These are phyloP conservation scores for Plasmodium relictum DNA, from an alignment of 169 alveolate genomes.

Conservation along the genomic window DNA sequence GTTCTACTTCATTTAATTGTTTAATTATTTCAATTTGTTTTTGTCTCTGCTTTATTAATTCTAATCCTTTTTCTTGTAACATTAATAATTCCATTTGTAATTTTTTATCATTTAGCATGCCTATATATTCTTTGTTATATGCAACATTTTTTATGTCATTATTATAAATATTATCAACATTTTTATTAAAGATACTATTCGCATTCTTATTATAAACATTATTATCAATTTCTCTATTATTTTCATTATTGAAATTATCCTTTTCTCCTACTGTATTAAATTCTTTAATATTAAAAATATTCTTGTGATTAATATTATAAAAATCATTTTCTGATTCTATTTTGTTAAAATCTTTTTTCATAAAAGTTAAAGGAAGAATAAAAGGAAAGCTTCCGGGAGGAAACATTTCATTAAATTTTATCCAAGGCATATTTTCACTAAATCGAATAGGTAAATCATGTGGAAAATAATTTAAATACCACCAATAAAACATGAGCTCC, in stretches of 20 bases:
- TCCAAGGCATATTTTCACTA: constrained; percentile 85
- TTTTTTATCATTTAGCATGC: not conserved
- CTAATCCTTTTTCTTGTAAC: not conserved
- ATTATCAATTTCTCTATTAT: not conserved
- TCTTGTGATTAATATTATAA: not conserved
- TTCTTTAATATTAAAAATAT: not conserved
- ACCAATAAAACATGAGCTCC: constrained; percentile 86
- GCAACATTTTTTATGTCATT: not conserved
- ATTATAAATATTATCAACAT: constrained; percentile 7
- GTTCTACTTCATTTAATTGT: constrained; percentile 1
- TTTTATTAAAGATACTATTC: not conserved
- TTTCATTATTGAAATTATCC: not conserved
- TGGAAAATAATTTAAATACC: constrained; percentile 83
- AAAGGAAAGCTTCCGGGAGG: constrained; percentile 81
- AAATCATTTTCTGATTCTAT: not conserved
- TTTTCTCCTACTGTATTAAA: constrained; percentile 10
- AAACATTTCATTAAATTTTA: constrained; percentile 82
- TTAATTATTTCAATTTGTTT: constrained; percentile 3
- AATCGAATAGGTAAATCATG: constrained; percentile 82
- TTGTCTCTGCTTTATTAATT: constrained; percentile 1
- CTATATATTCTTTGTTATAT: not conserved
- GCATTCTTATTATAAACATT: not conserved
- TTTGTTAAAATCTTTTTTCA: constrained; percentile 13
- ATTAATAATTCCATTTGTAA: not conserved
- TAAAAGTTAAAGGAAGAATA: constrained; percentile 73